phyloP scores from a whole-genome alignment of 2,329 filamentous ascomycete genomes.

The Aspergillus awamori region DNA sequence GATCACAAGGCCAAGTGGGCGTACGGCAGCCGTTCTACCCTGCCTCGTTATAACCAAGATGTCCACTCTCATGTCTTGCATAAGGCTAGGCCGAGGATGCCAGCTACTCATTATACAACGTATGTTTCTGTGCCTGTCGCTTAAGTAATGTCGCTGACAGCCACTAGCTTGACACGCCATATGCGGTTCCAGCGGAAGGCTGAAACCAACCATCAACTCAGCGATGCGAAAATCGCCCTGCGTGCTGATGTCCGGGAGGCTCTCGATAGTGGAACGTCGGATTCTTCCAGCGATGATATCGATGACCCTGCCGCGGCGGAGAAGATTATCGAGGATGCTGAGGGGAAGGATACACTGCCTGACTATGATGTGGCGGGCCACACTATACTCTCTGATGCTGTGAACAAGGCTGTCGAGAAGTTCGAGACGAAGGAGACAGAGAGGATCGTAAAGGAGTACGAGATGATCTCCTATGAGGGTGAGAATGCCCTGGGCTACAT shows the following conservation, averaged over 20 bases:
- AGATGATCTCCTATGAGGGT: slow-evolving; percentile 50
- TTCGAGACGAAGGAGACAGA: slow-evolving; percentile 64
- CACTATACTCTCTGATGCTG: slow-evolving; percentile 59
- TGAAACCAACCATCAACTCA: slow-evolving; percentile 22
- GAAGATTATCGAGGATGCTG: slow-evolving; percentile 48
- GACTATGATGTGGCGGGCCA: slow-evolving; percentile 59
- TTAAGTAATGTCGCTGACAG: not conserved
- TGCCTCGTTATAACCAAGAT: not conserved
- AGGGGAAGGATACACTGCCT: slow-evolving; percentile 55
- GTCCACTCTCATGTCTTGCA: slow-evolving; percentile 14
- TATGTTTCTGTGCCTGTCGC: slow-evolving; percentile 17
- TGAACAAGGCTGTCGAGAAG: slow-evolving; percentile 61
- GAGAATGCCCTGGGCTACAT: slow-evolving; percentile 35
- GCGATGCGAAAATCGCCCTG: slow-evolving; percentile 29
- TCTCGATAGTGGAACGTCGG: slow-evolving; percentile 30
- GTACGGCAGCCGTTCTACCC: slow-evolving; percentile 31
- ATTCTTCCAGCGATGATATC: slow-evolving; percentile 37
- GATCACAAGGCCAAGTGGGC: slow-evolving; percentile 47
- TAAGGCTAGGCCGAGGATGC: slow-evolving; percentile 23
- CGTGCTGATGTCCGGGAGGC: slow-evolving; percentile 39
- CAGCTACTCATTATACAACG: slow-evolving; percentile 20
- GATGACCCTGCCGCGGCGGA: slow-evolving; percentile 49
- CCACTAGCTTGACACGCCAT: slow-evolving; percentile 11
- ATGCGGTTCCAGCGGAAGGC: slow-evolving; percentile 17
- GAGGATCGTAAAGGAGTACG: slow-evolving; percentile 65